Base-by-base conservation (phyloP, 2,329 filamentous ascomycete genomes). In the Colletotrichum filicis region DNA sequence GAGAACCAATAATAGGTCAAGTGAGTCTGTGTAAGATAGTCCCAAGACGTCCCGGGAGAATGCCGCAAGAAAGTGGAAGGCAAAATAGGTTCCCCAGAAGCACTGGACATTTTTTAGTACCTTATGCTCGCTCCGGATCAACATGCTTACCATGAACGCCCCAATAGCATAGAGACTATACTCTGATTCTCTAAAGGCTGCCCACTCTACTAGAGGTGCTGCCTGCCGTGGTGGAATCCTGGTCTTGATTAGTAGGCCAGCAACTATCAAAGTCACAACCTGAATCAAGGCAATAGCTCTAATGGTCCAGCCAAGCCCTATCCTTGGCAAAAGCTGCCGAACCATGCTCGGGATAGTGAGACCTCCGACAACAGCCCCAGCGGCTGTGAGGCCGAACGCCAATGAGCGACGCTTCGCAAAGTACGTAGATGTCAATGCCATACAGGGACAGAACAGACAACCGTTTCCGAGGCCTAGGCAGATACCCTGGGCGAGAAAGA, bases 381-480 rank as follows among this genome's bases (percentile, higher is more conserved):
- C 85, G 0, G 91, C 90, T 1, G 88, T 85, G 26, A 93, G 79
- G 8, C 92, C 92, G 63, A 93, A 87, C 16, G 89, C 91, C 4
- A 93, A 80, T 0, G 88, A 86, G 57, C 90, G 85, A 73, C 85
- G 87, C 49, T 82, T 85, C 63, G 82, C 83, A 78, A 93, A 94
- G 76, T 94, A 94, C 7, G 92, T 92, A 1, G 91, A 89, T 1
- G 94, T 82, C 5, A 93, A 87, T 1, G 92, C 89, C 55, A 94
- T 86, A 55, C 87, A 85, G 0, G 92, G 90, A 61, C 91, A 88
- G 80, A 92, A 94, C 6, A 93, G 81, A 73, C 86, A 90, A 3
- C 92, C 92, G 68, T 88, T 88, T 1, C 90, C 91, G 0, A 91
- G 67, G 0, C 90, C 90, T 69, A 87, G 81, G 65, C 86, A 86